Base-by-base conservation (phyloP, 495 filamentous ascomycete genomes). In the Aspergillus carlsbadensis region DNA sequence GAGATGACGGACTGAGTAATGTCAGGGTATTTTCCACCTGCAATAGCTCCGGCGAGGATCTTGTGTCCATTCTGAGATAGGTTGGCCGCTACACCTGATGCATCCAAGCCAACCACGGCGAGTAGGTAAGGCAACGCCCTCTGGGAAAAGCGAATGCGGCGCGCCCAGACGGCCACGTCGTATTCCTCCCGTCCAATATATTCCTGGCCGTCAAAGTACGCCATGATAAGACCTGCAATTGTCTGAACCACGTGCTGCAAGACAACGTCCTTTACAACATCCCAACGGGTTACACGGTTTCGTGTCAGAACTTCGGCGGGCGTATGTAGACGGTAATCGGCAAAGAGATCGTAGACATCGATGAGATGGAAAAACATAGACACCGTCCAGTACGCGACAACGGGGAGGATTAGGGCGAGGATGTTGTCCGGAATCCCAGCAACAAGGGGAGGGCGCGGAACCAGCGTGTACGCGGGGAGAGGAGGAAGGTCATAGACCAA, bases 201-300 rank as follows among this genome's bases (percentile, higher is more conserved):
- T 34, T 89, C 84, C 22, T 72, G 69, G 18, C 80, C 76, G 64
- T 94, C 91, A 8, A 87, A 84, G 42, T 83, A 73, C 8, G 81
- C 75, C 36, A 96, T 69, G 1, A 78, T 66, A 21, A 82, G 58
- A 10, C 85, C 86, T 14, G 89, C 80, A 10, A 80, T 69, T 1
- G 88, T 88, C 71, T 96, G 92, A 29, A 96, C 85, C n/a, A 90
- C 63, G 61, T 98, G 93, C 68, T 98, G 91, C 31, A 96, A 63
- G 36, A 96, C 72, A 58, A 96, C 91, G 78, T 95, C 91, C 63
- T 87, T 85, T 18, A 91, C 81, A 3, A 96, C 91, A 59, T 96
- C 86, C 71, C 79, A 87, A 49, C 89, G 81, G 49, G 87, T 82
- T 43, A 90, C 93, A 61, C 88, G 90, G 72, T 98, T 98, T 55